Percentiles rank a stretch among this genome's conserved stretches.
Conservation (phyloP, 1,139 yeast genomes). For the Wickerhamiella infanticola region DNA sequence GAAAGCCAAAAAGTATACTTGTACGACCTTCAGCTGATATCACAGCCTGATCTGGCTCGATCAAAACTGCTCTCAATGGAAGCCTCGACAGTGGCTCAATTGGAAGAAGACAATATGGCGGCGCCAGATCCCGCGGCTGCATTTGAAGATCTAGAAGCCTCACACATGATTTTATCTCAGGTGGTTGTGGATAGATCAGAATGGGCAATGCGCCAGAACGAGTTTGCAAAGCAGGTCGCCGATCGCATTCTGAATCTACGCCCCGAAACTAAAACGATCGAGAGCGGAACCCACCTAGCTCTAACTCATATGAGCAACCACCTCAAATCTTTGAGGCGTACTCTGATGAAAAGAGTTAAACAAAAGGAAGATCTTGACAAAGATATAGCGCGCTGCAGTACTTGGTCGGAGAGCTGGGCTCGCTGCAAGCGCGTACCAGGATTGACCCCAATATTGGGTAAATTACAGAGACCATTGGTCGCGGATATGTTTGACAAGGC, state of each 20-base stretch:
- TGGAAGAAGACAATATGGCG: constrained; percentile 5
- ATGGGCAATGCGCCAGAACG: constrained; percentile 3
- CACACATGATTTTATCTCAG: background rate
- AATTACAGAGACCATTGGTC: background rate
- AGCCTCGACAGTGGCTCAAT: constrained; percentile 6
- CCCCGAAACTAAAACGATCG: background rate
- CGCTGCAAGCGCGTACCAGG: constrained; percentile 6
- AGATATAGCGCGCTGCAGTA: constrained; percentile 8
- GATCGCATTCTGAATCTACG: background rate
- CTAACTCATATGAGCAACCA: constrained; percentile 6
- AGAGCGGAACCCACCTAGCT: constrained; percentile 5
- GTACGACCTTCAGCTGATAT: constrained; percentile 17
- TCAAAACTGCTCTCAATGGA: background rate
- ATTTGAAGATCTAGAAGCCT: background rate
- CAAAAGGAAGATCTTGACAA: constrained; percentile 13
- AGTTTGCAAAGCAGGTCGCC: background rate
- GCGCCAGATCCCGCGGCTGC: background rate
- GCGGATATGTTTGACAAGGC: background rate
- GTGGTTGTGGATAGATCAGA: background rate
- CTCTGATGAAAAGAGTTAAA: constrained; percentile 10
- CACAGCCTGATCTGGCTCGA: constrained; percentile 10
- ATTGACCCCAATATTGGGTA: background rate
- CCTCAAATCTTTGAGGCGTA: constrained; percentile 1
- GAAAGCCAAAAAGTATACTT: constrained; percentile 18
- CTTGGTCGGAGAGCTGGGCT: constrained; percentile 8